Evolutionary conservation across 148 eudicot genomes (phyloP).

Genomic region (Cornus florida): DNA sequence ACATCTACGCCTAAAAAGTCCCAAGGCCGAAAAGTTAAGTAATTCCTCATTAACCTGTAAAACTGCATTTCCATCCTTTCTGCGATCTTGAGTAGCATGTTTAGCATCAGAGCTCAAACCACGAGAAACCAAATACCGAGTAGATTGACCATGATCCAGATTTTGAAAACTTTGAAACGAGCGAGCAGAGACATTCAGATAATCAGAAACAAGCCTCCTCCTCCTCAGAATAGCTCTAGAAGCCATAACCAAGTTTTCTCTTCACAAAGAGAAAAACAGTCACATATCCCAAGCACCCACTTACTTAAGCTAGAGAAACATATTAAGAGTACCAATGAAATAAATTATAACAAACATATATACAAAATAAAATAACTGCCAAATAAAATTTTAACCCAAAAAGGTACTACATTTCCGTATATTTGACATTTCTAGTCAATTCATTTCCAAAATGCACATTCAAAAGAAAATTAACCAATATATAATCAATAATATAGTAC

Average conservation of each 20-base stretch:
- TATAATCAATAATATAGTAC: background rate
- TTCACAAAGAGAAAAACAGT: slow-evolving; percentile 11
- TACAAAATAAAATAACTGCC: background rate
- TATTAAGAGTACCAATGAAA: background rate
- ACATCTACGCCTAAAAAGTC: slow-evolving; percentile 25
- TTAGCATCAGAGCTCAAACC: slow-evolving; percentile 23
- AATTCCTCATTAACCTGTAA: slow-evolving; percentile 12
- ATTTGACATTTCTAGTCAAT: background rate
- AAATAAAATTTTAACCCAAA: background rate
- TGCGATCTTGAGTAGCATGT: slow-evolving; percentile 21
- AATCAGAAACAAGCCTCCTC: slow-evolving; percentile 34
- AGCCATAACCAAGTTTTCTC: slow-evolving; percentile 37
- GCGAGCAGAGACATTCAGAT: slow-evolving; percentile 31
- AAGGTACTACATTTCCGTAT: background rate
- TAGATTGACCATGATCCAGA: slow-evolving; percentile 24
- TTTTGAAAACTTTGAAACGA: slow-evolving; percentile 28
- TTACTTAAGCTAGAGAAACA: slow-evolving; percentile 8
- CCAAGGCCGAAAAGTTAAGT: slow-evolving; percentile 23
- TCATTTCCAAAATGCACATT: too few relatives aligned
- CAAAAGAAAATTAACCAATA: too few relatives aligned
- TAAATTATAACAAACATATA: background rate
- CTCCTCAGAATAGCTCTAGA: slow-evolving; percentile 41
- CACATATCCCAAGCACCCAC: slow-evolving; percentile 18
- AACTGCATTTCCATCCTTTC: slow-evolving; percentile 13
- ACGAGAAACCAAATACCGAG: slow-evolving; percentile 21